Percentiles rank a stretch among this genome's conserved stretches.
Evolutionary conservation across 129 eudicot species (phyloP).

Genomic region (Chrysanthemum lavandulifolium): DNA sequence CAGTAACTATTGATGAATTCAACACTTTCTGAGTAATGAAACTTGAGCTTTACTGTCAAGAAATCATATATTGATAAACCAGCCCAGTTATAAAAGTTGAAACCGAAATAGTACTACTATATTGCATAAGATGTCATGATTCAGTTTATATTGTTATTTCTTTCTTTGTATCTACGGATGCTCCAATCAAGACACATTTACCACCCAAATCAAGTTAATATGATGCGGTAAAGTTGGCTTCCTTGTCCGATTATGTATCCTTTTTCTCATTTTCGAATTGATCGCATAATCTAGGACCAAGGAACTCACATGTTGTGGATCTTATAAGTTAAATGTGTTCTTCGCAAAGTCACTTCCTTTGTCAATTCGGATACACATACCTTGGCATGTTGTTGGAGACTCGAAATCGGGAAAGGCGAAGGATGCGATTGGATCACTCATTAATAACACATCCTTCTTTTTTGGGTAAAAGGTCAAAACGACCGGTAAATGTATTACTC

Average conservation of each 20-base stretch:
- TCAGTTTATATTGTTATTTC: background rate
- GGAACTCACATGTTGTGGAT: constrained; percentile 65
- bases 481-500: too few relatives aligned
- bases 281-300: constrained; percentile 48
- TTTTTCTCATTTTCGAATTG: constrained; percentile 3
- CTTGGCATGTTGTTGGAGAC: constrained; percentile 63
- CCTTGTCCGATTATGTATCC: background rate
- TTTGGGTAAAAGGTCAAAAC: too few relatives aligned
- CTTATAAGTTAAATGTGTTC: constrained; percentile 59
- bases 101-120: too few relatives aligned
- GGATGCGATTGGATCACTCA: constrained; percentile 70
- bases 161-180: background rate
- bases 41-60: background rate
- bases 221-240: constrained; percentile 10
- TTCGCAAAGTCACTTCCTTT: constrained; percentile 64
- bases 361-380: constrained; percentile 61
- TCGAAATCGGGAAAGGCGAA: constrained; percentile 64
- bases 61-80: background rate
- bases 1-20: too few relatives aligned
- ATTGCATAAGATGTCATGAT: too few relatives aligned
- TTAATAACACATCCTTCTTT: constrained; percentile 27
- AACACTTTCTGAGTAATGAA: too few relatives aligned
- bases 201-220: background rate
- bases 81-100: background rate
- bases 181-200: background rate